Evolutionary conservation across 2,329 filamentous ascomycete genomes (phyloP), one percentile per base, ranked within the genome.

Genomic region (Aspergillus quadricinctus): DNA sequence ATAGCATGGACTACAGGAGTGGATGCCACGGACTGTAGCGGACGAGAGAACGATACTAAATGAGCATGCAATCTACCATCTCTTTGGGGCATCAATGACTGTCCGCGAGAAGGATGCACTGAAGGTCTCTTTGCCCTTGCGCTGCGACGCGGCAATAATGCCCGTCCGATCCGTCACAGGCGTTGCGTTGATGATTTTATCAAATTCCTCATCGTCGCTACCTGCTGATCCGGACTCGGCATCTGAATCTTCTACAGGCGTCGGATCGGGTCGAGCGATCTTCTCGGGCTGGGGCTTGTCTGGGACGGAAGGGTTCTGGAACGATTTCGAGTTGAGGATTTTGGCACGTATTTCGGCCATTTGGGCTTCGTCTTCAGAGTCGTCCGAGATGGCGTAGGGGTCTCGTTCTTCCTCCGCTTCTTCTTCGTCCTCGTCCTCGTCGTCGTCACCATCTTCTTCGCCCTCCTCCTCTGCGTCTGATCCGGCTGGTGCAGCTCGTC

Each of bases 341-440:
- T 90, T 90, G 54, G 88, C 86, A 50, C 94, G 84, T 52, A 99
- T 87, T 68, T 96, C 92, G 37, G 90, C 92, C 92, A 97, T 97
- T 69, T 92, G 87, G 52, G 89, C 89, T 65, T 95, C 91, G 56
- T 96, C 88, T 55, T 89, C 90, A 31, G 84, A 85, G 64, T 90
- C 88, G 54, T 92, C 88, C 9, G 91, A 91, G 48, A 96, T 83
- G 53, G 84, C 87, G 66, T 88, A 92, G 0, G 86, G 87, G 64
- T 94, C 89, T 63, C 79, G 77, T 8, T 81, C 76, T 19, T 77
- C 76, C 4, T 78, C 76, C 23, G 75, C 75, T 21, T 73, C 74
- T 23, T 73, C 70, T 6, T 69, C 78, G 0, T 78, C 75, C 2
- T 77, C 75, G 2, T 77, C 76, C 0, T 77, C 77, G 1, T 78